A percentile compares a stretch with the other conserved stretches of the same genome.
phyloP scores from a whole-genome alignment of 2,329 filamentous ascomycete species.

The Cucurbitaria berberidis region DNA sequence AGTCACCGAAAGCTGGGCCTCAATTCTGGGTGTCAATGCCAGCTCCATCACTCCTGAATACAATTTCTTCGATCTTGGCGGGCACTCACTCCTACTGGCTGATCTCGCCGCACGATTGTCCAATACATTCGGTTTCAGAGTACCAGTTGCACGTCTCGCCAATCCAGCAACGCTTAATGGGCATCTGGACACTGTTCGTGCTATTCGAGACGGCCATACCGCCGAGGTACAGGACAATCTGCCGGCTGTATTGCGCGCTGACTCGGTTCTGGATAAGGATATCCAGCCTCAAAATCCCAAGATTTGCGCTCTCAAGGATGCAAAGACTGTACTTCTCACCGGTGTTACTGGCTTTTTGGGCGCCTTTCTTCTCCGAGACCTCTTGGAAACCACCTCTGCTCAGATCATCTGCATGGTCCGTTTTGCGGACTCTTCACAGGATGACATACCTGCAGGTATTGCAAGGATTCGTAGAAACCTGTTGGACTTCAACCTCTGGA shows the following conservation, averaged over 20 bases:
- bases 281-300: constrained; percentile 64
- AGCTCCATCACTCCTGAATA: constrained; percentile 70
- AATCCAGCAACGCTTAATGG: constrained; percentile 74
- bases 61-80: constrained; percentile 82
- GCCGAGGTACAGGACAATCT: constrained; percentile 78
- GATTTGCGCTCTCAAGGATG: constrained; percentile 67
- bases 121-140: constrained; percentile 72
- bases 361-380: constrained; percentile 72
- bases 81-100: constrained; percentile 78
- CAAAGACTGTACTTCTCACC: constrained; percentile 73
- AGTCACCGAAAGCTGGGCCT: constrained; percentile 75
- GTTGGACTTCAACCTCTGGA: constrained; percentile 79
- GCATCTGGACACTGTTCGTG: constrained; percentile 73
- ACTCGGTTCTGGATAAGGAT: constrained; percentile 72
- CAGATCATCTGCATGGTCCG: constrained; percentile 76
- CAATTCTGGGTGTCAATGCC: constrained; percentile 69
- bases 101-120: constrained; percentile 75
- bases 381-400: constrained; percentile 72
- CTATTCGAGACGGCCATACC: constrained; percentile 73
- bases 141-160: constrained; percentile 73
- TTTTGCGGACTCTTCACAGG: constrained; percentile 70
- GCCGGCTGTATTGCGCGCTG: constrained; percentile 70
- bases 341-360: constrained; percentile 79
- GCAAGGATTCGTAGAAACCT: constrained; percentile 76
- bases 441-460: constrained; percentile 70